A percentile compares a stretch with the other conserved stretches of the same genome.
These are phyloP conservation scores for Podospora pseudopauciseta DNA, from an alignment of 495 filamentous ascomycete genomes.

Conservation along the genomic window DNA sequence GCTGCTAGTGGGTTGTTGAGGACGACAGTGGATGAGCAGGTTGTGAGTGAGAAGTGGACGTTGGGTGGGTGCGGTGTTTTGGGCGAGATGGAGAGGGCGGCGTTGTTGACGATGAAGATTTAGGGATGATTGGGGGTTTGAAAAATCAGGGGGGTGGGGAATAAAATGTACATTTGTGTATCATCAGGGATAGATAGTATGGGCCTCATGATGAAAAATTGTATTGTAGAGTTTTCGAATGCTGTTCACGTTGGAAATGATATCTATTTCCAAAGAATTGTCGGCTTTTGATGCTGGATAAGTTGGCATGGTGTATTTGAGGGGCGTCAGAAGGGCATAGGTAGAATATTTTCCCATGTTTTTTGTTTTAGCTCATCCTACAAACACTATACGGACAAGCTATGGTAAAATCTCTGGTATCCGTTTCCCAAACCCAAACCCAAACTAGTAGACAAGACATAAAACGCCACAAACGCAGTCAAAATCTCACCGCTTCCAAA, in stretches of 20 bases:
- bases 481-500: slow-evolving; percentile 1
- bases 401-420: neutral
- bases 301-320: neutral
- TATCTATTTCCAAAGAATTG: no score
- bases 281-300: no score
- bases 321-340: neutral
- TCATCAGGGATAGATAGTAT: slow-evolving; percentile 1
- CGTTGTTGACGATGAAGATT: slow-evolving; percentile 48
- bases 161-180: slow-evolving; percentile 2
- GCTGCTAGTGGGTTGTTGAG: slow-evolving; percentile 78
- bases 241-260: neutral
- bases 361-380: neutral
- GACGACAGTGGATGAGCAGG: slow-evolving; percentile 61
- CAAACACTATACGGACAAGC: neutral
- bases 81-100: slow-evolving; percentile 72
- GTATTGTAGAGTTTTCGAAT: neutral
- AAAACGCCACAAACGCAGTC: neutral
- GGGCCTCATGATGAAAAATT: neutral
- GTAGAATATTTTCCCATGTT: neutral
- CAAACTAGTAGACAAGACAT: neutral
- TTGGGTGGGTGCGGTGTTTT: slow-evolving; percentile 76
- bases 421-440: neutral
- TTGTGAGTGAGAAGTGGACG: slow-evolving; percentile 81
- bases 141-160: neutral
- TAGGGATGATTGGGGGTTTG: neutral